Base-by-base conservation (phyloP, 768 basidiomycete genomes). In the Leccinum disarticulatum region DNA sequence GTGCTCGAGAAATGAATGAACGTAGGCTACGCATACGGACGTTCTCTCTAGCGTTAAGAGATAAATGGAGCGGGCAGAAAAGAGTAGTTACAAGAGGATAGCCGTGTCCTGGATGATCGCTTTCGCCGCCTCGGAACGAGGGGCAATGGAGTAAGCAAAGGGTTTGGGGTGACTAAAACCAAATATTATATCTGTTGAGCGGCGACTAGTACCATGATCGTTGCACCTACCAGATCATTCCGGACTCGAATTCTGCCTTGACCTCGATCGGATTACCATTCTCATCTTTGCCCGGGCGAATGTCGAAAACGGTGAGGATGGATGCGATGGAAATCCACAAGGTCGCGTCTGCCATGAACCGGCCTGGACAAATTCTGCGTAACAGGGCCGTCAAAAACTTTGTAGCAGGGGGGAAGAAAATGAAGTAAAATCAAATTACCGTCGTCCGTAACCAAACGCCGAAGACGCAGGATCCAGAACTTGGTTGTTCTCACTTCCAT, bases 291-390 rank as follows among this genome's bases (percentile, higher is more conserved):
- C 65, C 70, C 1, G 67, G 65, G 7, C 49, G 52, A 47, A 71
- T 71, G 36, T 73, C 55, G 43, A 71, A 71, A 13, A 67, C 70
- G n/a, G 62, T 65, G 46, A 71, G 65, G 28, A 71, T 63, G 38
- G 69, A 71, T n/a, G 69, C 70, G 27, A 71, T 69, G 14, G 70
- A 71, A 36, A 71, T 73, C 65, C 74, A 76, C 47, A 80, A 55
- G 27, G 74, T 77, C 0, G 76, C 68, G 27, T 80, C 77, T 4
- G 78, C 80, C 60, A 83, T 73, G 60, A 77, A 69, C 48, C 74
- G 70, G 3, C 81, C 82, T 11, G 81, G 78, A 55, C 80, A 81
- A 6, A 77, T 69, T 10, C 70, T 71, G 10, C 13, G n/a, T 7
- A 35, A 43, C 4, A 17, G 43, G n/a, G 11, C 10, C 9, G 8